phyloP scores from a whole-genome alignment of 2,329 filamentous ascomycete genomes.

The Aspergillus fumigatus region DNA sequence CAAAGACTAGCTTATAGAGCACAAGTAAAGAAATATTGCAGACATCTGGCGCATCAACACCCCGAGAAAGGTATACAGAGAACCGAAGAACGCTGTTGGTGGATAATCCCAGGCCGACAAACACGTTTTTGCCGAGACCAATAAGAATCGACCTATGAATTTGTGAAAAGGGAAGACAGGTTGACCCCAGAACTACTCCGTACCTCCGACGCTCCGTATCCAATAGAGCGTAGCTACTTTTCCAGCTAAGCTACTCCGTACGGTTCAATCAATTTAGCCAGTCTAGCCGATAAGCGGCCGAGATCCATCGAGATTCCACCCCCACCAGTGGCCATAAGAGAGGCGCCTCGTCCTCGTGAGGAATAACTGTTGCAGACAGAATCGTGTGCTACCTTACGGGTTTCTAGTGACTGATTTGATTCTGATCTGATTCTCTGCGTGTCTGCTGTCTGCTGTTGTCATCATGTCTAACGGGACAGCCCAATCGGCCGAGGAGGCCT shows the following conservation, averaged over 20 bases:
- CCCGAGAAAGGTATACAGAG: background rate
- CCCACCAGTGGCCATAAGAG: background rate
- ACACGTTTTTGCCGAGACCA: background rate
- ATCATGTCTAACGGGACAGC: background rate
- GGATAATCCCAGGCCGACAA: background rate
- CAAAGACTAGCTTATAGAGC: too few relatives aligned
- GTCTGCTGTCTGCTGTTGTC: background rate
- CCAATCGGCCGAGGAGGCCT: slow-evolving; percentile 1
- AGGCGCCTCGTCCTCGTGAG: background rate
- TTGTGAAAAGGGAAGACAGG: background rate
- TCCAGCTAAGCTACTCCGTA: background rate
- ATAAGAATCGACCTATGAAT: background rate
- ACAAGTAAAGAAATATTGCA: too few relatives aligned
- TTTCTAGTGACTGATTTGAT: background rate
- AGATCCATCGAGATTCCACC: background rate
- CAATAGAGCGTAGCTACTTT: background rate
- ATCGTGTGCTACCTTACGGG: background rate
- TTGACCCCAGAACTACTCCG: background rate
- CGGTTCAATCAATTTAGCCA: background rate
- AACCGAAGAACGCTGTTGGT: background rate
- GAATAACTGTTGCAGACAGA: background rate
- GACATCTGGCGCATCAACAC: background rate
- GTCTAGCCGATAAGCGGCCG: background rate
- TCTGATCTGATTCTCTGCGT: background rate
- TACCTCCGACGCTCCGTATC: background rate